Evolutionary conservation across 116 monocot species (phyloP).

Genomic region (Phalaenopsis hybrid): DNA sequence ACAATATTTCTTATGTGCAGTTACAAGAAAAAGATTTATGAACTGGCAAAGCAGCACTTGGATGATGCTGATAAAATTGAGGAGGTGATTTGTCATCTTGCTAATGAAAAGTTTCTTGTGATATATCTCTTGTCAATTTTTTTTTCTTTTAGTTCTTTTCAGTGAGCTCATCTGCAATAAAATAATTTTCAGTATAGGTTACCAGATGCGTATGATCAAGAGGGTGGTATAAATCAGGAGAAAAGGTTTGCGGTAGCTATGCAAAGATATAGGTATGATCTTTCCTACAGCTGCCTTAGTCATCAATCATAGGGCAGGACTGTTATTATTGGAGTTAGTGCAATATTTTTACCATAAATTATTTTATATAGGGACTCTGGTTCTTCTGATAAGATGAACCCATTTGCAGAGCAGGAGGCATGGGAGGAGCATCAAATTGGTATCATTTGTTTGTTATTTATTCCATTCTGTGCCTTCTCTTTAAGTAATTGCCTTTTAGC

Average conservation of each 20-base stretch:
- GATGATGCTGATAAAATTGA: slow-evolving; percentile 53
- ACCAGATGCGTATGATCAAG: slow-evolving; percentile 97
- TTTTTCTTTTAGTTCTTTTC: neutral
- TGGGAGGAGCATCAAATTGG: slow-evolving; percentile 99
- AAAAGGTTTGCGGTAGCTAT: slow-evolving; percentile 90
- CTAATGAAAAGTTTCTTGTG: neutral
- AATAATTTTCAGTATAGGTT: slow-evolving; percentile 68
- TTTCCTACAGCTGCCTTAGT: neutral
- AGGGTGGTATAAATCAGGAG: slow-evolving; percentile 87
- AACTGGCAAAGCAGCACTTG: slow-evolving; percentile 63
- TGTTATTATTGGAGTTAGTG: neutral
- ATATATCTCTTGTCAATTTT: neutral
- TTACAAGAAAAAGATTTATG: slow-evolving; percentile 76
- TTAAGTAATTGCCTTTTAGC: neutral
- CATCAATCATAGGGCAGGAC: neutral
- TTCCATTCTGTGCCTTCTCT: neutral
- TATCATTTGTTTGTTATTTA: slow-evolving; percentile 15
- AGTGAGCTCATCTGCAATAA: neutral
- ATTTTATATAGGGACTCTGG: slow-evolving; percentile 54
- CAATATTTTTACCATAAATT: slow-evolving; percentile 7
- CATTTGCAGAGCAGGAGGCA: slow-evolving; percentile 98
- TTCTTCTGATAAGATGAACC: slow-evolving; percentile 93
- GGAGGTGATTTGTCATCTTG: slow-evolving; percentile 30
- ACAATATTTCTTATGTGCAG: slow-evolving; percentile 31
- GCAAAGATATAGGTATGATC: slow-evolving; percentile 72